phyloP scores from a whole-genome alignment of 352 stramenopile genomes.

The Halophytophthora polymorphica region DNA sequence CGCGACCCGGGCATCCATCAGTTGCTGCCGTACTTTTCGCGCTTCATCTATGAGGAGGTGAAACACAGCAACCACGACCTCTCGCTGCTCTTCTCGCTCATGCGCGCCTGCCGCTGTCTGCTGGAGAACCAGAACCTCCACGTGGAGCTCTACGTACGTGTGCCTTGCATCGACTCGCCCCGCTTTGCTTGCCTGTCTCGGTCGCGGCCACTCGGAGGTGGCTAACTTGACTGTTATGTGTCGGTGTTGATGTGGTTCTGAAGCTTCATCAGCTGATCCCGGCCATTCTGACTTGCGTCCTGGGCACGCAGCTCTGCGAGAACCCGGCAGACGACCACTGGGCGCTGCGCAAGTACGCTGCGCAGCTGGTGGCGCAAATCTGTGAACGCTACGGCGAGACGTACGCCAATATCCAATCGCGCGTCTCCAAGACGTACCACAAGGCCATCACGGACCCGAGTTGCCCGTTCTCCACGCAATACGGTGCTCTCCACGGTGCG shows the following conservation, averaged over 20 bases:
- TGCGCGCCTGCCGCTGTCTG: constrained; percentile 87
- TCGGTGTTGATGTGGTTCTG: background rate
- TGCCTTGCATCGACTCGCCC: background rate
- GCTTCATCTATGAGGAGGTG: constrained; percentile 86
- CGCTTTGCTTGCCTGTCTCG: background rate
- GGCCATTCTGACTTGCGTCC: constrained; percentile 90
- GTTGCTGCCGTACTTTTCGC: constrained; percentile 86
- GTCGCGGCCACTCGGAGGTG: background rate
- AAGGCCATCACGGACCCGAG: constrained; percentile 76
- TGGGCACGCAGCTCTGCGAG: constrained; percentile 88
- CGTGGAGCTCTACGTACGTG: constrained; percentile 90
- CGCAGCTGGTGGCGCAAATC: constrained; percentile 79
- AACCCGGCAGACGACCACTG: constrained; percentile 88
- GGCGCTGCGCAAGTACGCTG: constrained; percentile 85
- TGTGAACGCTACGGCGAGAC: constrained; percentile 85
- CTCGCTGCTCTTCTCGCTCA: constrained; percentile 75
- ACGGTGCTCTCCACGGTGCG: constrained; percentile 89
- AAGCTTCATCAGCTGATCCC: constrained; percentile 93
- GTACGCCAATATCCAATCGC: constrained; percentile 91
- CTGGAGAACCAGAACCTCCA: constrained; percentile 90
- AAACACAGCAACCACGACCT: constrained; percentile 85
- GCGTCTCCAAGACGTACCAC: constrained; percentile 90
- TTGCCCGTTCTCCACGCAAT: constrained; percentile 87
- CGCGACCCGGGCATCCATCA: constrained; percentile 88
- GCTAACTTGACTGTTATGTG: background rate